Conservation (phyloP, 2,329 filamentous ascomycete species). For the Diaporthe humulicola region DNA sequence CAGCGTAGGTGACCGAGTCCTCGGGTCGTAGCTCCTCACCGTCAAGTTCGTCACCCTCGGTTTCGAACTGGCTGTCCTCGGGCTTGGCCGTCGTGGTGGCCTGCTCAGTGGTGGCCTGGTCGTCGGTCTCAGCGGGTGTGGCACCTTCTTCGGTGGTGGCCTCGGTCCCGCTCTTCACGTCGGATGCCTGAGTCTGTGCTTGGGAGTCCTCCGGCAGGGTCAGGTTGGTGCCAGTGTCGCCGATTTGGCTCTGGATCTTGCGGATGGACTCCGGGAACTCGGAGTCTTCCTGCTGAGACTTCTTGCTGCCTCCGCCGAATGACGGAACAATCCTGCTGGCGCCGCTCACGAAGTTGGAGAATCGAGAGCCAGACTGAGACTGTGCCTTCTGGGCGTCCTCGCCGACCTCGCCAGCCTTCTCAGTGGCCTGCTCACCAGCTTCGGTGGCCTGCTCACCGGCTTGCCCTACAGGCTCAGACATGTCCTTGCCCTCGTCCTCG, state of each 20-base stretch:
- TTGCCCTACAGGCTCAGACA: constrained; percentile 40
- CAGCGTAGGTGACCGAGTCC: constrained; percentile 40
- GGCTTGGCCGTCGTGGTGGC: constrained; percentile 38
- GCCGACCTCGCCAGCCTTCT: neutral
- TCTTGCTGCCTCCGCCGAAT: constrained; percentile 36
- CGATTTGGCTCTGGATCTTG: constrained; percentile 37
- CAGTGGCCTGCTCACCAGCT: constrained; percentile 33
- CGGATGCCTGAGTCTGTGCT: constrained; percentile 33
- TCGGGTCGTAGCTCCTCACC: constrained; percentile 37
- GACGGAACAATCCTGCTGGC: constrained; percentile 36
- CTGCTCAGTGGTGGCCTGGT: constrained; percentile 37
- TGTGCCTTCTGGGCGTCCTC: constrained; percentile 25
- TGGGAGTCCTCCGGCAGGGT: constrained; percentile 34
- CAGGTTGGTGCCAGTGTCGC: constrained; percentile 38
- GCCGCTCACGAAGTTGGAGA: constrained; percentile 38
- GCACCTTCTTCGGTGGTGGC: constrained; percentile 34
- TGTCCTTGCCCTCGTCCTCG: constrained; percentile 42
- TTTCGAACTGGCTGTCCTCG: constrained; percentile 25
- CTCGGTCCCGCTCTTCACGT: constrained; percentile 39
- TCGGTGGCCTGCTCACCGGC: constrained; percentile 35
- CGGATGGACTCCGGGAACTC: constrained; percentile 33
- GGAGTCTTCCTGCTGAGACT: constrained; percentile 29
- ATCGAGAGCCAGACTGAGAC: constrained; percentile 32
- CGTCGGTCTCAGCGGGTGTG: constrained; percentile 37
- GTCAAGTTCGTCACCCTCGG: constrained; percentile 22